phyloP scores from a whole-genome alignment of 164 flowering plant species.

The Berberis vulgaris region DNA sequence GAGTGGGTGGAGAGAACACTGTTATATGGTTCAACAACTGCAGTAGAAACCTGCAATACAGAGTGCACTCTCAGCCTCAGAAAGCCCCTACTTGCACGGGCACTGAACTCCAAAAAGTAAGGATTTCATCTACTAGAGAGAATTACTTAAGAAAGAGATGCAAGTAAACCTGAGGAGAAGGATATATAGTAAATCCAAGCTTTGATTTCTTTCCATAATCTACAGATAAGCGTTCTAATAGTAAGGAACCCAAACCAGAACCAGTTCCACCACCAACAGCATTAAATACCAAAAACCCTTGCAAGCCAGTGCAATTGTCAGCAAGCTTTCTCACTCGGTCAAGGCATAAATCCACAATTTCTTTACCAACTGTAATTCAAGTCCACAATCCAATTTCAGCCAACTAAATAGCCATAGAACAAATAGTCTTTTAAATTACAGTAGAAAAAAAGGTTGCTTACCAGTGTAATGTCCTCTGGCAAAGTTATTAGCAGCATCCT shows the following conservation, averaged over 20 bases:
- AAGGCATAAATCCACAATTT: neutral
- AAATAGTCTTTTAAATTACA: no score
- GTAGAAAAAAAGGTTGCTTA: neutral
- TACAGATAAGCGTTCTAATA: neutral
- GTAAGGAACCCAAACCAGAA: slow-evolving; percentile 1
- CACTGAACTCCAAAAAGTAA: no score
- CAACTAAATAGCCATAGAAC: neutral
- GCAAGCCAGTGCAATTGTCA: neutral
- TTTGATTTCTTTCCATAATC: slow-evolving; percentile 5
- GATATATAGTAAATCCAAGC: neutral
- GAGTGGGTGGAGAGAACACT: no score
- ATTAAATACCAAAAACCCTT: neutral
- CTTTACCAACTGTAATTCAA: neutral
- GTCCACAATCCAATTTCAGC: neutral
- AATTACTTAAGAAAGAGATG: no score
- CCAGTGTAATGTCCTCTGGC: slow-evolving; percentile 1
- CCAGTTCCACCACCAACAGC: neutral
- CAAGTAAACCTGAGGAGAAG: slow-evolving; percentile 1
- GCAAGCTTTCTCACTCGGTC: neutral
- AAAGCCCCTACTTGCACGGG: no score
- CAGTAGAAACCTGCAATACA: no score
- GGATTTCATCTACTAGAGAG: no score
- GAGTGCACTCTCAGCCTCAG: no score
- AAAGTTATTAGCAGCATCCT: neutral
- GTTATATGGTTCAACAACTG: no score